Conservation (phyloP, 164 flowering plant species). For the Buxus sempervirens region DNA sequence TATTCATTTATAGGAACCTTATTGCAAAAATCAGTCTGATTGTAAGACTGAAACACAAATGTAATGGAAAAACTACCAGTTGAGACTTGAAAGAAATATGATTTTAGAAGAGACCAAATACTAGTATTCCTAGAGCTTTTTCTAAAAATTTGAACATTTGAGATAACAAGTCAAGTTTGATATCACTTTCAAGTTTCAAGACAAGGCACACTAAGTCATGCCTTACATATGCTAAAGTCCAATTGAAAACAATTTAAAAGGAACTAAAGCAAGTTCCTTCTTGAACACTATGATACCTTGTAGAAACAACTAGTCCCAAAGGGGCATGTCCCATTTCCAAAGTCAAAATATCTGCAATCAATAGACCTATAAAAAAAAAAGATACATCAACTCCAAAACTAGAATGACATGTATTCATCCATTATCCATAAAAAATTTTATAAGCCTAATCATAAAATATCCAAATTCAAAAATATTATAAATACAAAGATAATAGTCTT, state of each 20-base stretch:
- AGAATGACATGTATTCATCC: background rate
- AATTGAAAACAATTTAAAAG: background rate
- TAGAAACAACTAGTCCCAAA: slow-evolving; percentile 96
- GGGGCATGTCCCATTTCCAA: slow-evolving; percentile 90
- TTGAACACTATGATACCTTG: slow-evolving; percentile 50
- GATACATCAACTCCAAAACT: slow-evolving; percentile 4
- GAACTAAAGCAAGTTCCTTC: background rate
- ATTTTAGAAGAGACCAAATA: background rate
- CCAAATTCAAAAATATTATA: background rate
- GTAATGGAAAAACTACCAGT: background rate
- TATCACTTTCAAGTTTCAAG: background rate
- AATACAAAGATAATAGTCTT: too few species aligned
- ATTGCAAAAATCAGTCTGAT: background rate
- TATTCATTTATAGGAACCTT: slow-evolving; percentile 1
- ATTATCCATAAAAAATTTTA: background rate
- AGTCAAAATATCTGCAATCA: slow-evolving; percentile 93
- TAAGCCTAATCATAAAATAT: too few species aligned
- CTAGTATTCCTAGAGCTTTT: too few species aligned
- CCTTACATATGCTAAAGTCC: background rate
- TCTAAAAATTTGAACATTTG: background rate
- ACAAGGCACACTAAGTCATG: background rate
- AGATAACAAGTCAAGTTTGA: background rate
- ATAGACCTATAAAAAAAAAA: slow-evolving; percentile 63
- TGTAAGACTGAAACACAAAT: too few species aligned
- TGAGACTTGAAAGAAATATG: too few species aligned